Evolutionary conservation across 768 basidiomycete genomes (phyloP).

Genomic region (Pholiota microspora): DNA sequence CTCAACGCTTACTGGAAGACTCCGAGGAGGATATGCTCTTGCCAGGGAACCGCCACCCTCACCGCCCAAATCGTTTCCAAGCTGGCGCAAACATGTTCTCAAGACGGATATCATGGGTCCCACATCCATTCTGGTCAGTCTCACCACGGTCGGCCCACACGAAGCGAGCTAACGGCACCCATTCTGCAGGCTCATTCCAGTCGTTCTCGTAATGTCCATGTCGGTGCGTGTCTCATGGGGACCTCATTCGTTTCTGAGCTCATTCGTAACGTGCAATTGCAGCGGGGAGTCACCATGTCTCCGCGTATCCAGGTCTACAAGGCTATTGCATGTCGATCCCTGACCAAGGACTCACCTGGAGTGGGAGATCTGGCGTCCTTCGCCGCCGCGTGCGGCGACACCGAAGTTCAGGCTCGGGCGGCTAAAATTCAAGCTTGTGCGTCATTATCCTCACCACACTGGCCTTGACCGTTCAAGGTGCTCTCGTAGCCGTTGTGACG

Average conservation of each 20-base stretch:
- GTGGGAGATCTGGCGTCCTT: conserved; percentile 13
- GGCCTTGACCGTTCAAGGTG: background rate
- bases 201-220: conserved; percentile 62
- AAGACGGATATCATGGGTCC: conserved; percentile 20
- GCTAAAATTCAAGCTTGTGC: conserved; percentile 68
- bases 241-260: conserved; percentile 9
- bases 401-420: conserved; percentile 65
- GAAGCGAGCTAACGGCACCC: conserved; percentile 6
- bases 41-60: conserved; percentile 1
- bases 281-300: conserved; percentile 81
- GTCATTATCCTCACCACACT: conserved; percentile 9
- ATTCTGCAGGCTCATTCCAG: conserved; percentile 64
- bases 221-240: conserved; percentile 43
- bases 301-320: conserved; percentile 81
- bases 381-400: conserved; percentile 29
- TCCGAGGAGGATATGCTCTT: conserved; percentile 20
- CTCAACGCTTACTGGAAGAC: conserved; percentile 6
- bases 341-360: conserved; percentile 30
- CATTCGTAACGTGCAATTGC: background rate
- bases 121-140: conserved; percentile 45
- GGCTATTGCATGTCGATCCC: conserved; percentile 65
- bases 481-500: conserved; percentile 58
- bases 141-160: conserved; percentile 1
- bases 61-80: conserved; percentile 5
- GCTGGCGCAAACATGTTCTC: conserved; percentile 2